phyloP scores from a whole-genome alignment of 306 rosid species.

The Inga laurina region DNA sequence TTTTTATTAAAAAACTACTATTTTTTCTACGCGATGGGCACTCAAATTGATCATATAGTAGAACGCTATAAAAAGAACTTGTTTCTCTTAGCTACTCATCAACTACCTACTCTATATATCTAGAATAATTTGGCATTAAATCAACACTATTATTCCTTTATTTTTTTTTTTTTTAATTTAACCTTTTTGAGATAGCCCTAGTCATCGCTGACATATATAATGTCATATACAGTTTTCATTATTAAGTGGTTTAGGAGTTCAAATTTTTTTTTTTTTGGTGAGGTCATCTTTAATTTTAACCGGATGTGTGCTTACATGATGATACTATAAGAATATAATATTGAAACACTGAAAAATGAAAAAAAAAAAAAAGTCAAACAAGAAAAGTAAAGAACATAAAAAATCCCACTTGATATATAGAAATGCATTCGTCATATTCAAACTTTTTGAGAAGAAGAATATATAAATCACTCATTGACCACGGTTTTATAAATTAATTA shows the following conservation, averaged over 20 bases:
- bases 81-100: no score
- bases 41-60: not conserved
- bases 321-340: not conserved
- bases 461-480: conserved; percentile 70
- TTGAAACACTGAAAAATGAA: not conserved
- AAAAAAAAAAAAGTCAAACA: conserved; percentile 27
- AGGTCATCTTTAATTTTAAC: not conserved
- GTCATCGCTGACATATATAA: not conserved
- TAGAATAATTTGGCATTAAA: no score
- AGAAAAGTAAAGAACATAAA: conserved; percentile 32
- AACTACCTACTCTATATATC: not conserved
- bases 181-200: not conserved
- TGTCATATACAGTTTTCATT: not conserved
- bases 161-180: not conserved
- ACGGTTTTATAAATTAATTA: conserved; percentile 45
- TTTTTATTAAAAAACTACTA: no score
- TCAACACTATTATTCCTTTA: not conserved
- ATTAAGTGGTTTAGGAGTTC: not conserved
- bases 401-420: conserved; percentile 25
- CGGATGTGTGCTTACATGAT: not conserved
- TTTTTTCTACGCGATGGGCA: not conserved
- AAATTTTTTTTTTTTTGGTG: not conserved
- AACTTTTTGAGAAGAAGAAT: conserved; percentile 44
- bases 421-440: conserved; percentile 38
- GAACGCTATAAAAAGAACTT: not conserved